Percentiles rank a stretch among this genome's conserved stretches.
These are phyloP conservation scores for Ceratobasidium sp. DNA, from an alignment of 1,284 basidiomycete genomes.

Conservation along the genomic window DNA sequence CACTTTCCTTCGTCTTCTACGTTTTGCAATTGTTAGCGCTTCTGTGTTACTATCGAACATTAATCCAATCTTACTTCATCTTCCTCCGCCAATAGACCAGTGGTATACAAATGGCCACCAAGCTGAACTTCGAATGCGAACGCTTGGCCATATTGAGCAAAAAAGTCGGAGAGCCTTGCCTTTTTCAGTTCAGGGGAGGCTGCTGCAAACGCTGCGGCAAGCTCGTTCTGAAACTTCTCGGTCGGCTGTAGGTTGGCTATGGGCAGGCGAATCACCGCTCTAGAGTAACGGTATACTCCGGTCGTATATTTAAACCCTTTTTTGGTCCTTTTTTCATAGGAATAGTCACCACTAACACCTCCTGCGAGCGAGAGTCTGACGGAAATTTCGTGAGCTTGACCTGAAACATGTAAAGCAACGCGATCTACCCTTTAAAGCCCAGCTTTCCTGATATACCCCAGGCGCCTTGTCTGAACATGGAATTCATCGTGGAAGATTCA, in stretches of 20 bases:
- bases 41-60: neutral
- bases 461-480: neutral
- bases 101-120: neutral
- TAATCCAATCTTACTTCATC: neutral
- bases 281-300: neutral
- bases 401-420: too few relatives aligned
- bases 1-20: neutral
- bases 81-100: neutral
- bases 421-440: neutral
- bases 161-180: neutral
- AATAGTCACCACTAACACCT: neutral
- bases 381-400: neutral
- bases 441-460: neutral
- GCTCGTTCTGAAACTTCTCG: neutral
- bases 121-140: neutral
- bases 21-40: neutral
- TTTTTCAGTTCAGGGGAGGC: neutral
- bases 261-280: neutral
- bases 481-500: neutral
- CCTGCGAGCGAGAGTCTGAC: neutral
- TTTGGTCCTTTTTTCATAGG: neutral
- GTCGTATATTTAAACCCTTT: neutral
- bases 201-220: neutral
- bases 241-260: neutral
- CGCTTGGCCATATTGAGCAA: neutral